phyloP scores from a whole-genome alignment of 2,329 filamentous ascomycete species.

The Fonsecaea multimorphosa region DNA sequence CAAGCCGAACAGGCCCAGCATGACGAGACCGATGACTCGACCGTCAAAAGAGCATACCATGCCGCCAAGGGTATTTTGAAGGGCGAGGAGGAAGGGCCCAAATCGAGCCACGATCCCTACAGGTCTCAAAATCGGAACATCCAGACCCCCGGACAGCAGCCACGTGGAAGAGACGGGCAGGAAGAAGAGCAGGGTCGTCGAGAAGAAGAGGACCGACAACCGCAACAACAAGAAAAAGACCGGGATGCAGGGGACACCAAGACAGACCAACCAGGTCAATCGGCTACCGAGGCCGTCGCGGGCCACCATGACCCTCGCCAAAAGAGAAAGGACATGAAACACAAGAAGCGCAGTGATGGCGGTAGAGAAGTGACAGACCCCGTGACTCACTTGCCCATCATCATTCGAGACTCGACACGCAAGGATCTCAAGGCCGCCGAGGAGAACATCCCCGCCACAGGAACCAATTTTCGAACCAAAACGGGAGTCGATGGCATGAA shows the following conservation, averaged over 20 bases:
- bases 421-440: slow-evolving; percentile 61
- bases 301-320: slow-evolving; percentile 50
- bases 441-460: slow-evolving; percentile 54
- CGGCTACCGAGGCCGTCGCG: slow-evolving; percentile 37
- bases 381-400: slow-evolving; percentile 72
- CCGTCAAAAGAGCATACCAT: slow-evolving; percentile 36
- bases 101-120: slow-evolving; percentile 33
- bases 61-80: slow-evolving; percentile 36
- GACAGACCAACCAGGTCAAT: slow-evolving; percentile 26
- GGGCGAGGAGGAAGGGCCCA: slow-evolving; percentile 31
- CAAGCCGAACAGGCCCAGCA: slow-evolving; percentile 31
- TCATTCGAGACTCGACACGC: slow-evolving; percentile 71
- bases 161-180: neutral
- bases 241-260: slow-evolving; percentile 10
- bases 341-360: slow-evolving; percentile 54
- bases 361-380: slow-evolving; percentile 72
- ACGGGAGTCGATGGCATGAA: slow-evolving; percentile 54
- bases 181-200: slow-evolving; percentile 11
- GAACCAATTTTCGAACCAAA: slow-evolving; percentile 48
- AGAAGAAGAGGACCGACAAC: neutral
- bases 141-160: neutral
- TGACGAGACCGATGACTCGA: slow-evolving; percentile 32
- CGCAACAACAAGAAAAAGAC: slow-evolving; percentile 8
- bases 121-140: slow-evolving; percentile 36
- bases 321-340: slow-evolving; percentile 58